Evolutionary conservation across 73 alveolate species (phyloP).

Genomic region (Halteria grandinella): DNA sequence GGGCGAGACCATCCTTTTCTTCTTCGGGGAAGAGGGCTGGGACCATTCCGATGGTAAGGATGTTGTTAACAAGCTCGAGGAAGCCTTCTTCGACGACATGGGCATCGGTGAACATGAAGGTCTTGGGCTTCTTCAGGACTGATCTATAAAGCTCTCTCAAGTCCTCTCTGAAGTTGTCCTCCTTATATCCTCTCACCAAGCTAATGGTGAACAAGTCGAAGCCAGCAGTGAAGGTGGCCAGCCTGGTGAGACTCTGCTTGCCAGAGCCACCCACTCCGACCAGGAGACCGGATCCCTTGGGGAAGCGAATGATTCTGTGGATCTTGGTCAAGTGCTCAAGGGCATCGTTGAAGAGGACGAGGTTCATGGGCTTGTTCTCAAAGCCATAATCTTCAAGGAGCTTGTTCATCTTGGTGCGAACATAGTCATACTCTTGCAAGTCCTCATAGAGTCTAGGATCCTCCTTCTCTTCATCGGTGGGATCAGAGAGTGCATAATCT

Average conservation of each 20-base stretch:
- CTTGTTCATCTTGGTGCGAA: conserved; percentile 87
- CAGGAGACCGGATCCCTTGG: conserved; percentile 97
- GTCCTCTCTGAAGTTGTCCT: conserved; percentile 98
- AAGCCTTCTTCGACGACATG: conserved; percentile 99
- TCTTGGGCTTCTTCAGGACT: conserved; percentile 90
- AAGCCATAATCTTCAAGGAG: conserved; percentile 95
- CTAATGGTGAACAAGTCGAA: conserved; percentile 94
- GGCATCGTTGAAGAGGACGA: conserved; percentile 98
- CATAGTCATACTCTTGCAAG: conserved; percentile 87
- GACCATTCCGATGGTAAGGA: conserved; percentile 99
- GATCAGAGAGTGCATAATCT: conserved; percentile 90
- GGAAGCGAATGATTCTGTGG: conserved; percentile 97
- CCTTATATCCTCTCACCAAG: conserved; percentile 96
- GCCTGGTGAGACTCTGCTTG: conserved; percentile 89
- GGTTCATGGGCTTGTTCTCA: conserved; percentile 97
- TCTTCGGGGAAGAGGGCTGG: conserved; percentile 99
- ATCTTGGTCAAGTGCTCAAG: conserved; percentile 94
- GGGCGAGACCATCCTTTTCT: conserved; percentile 92
- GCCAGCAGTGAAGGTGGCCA: conserved; percentile 96
- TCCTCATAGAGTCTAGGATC: conserved; percentile 97
- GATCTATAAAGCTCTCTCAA: conserved; percentile 91
- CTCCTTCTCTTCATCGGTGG: conserved; percentile 92
- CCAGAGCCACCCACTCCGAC: conserved; percentile 99
- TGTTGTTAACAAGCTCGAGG: conserved; percentile 98
- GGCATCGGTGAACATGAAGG: conserved; percentile 99